Base-by-base conservation (phyloP, 371 early-diverging fungal genomes). In the Encephalitozoon hellem region DNA sequence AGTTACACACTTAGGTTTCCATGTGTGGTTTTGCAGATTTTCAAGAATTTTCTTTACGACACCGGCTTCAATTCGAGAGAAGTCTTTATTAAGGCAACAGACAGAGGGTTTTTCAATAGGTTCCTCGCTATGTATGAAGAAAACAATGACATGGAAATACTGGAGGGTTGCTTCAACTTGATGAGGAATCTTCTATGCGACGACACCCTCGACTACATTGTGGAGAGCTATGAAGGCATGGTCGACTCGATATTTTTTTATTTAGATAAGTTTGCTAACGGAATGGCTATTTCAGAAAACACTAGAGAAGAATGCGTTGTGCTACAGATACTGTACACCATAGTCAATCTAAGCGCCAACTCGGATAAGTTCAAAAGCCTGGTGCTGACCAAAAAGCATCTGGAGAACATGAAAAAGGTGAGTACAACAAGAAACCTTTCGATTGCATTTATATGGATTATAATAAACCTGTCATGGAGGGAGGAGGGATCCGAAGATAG, bases 401-500 rank as follows among this genome's bases (percentile, higher is more conserved):
- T 71, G 34, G 26, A 42, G 18, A 67, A 47, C 25, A 45, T 74
- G 45, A 67, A 67, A 54, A 52, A 54, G 26, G 30, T 74, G 6
- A 45, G 66, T 32, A 67, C 28, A n/a, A 74, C 45, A 11, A 32
- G 30, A 18, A 55, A 53, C 23, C 26, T 68, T 32, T 30, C 49
- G 1, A 47, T 67, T n/a, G 51, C 75, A 9, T 32, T 68, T 15
- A 41, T 74, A 42, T 74, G 75, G 75, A 41, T 74, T 39, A 67
- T 67, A 18, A 74, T 68, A 54, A 74, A 74, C 63, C 49, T 74
- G 49, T 42, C 68, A 25, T 74, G 75, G 75, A 67, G 26, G 6
- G 68, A 74, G 23, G 67, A 74, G 0, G 68, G 64, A 23, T 41
- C 42, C 15, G 55, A 68, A 34, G 38, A 67, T 18, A 67, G 69